phyloP scores from a whole-genome alignment of 306 rosid species.

The Vicia sativa region DNA sequence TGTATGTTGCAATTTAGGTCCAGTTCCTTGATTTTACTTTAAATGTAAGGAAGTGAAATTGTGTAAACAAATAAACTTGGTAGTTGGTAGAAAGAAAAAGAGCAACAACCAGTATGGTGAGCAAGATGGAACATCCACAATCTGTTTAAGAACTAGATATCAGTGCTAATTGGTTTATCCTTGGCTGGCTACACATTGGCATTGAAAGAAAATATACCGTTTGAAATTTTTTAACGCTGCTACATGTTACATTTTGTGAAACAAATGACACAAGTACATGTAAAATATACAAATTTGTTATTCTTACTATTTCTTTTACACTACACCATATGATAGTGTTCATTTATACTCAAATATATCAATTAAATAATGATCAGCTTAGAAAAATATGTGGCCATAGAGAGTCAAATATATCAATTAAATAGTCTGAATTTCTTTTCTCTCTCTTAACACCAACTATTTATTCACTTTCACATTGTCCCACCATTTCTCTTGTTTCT shows the following conservation, averaged over 20 bases:
- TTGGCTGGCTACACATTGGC: neutral
- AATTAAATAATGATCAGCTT: no score
- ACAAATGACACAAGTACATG: constrained; percentile 3
- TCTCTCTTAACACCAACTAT: no score
- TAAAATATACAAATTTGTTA: no score
- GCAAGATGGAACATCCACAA: neutral
- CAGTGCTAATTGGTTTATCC: neutral
- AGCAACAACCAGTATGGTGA: neutral
- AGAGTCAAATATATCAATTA: no score
- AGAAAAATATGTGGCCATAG: no score
- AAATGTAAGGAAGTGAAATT: neutral
- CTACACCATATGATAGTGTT: no score
- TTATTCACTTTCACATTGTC: no score
- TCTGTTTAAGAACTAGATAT: neutral
- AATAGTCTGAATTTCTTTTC: no score
- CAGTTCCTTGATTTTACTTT: neutral
- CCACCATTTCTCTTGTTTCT: no score
- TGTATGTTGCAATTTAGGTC: constrained; percentile 11
- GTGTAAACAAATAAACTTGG: neutral
- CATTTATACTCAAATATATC: no score
- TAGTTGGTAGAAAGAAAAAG: neutral
- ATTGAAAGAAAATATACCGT: neutral
- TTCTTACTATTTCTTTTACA: no score
- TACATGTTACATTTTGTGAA: constrained; percentile 2
- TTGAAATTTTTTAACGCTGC: neutral